Conservation (phyloP, 1,284 basidiomycete genomes). For the Pholiota adiposa region DNA sequence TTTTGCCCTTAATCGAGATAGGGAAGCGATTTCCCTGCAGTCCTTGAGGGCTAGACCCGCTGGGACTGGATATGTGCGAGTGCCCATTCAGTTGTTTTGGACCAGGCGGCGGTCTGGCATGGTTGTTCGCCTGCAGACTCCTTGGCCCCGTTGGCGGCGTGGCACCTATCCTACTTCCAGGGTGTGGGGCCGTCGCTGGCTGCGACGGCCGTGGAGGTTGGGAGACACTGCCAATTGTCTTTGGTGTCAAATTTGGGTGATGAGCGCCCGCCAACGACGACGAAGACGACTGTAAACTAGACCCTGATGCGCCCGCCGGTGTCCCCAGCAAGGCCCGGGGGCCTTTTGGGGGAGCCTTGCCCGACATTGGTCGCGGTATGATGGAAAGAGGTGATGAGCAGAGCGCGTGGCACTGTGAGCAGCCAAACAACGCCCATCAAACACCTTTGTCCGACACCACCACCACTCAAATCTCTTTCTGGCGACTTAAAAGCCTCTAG, state of each 20-base stretch:
- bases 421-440: slow-evolving; percentile 27
- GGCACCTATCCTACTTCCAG: slow-evolving; percentile 46
- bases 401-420: slow-evolving; percentile 33
- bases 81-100: slow-evolving; percentile 36
- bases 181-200: slow-evolving; percentile 20
- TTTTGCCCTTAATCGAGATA: slow-evolving; percentile 41
- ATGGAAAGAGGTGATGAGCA: slow-evolving; percentile 16
- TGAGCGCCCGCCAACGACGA: slow-evolving; percentile 30
- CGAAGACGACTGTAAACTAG: slow-evolving; percentile 34
- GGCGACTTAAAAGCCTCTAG: background rate
- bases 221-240: slow-evolving; percentile 18
- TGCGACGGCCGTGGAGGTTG: slow-evolving; percentile 30
- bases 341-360: slow-evolving; percentile 74
- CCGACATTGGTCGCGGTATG: slow-evolving; percentile 55
- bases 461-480: slow-evolving; percentile 7
- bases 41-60: slow-evolving; percentile 26
- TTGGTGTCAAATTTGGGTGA: slow-evolving; percentile 24
- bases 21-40: slow-evolving; percentile 35
- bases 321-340: slow-evolving; percentile 62
- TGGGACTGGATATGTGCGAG: slow-evolving; percentile 20
- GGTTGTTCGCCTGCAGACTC: slow-evolving; percentile 47
- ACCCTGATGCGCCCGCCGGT: slow-evolving; percentile 27
- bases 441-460: slow-evolving; percentile 26
- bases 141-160: slow-evolving; percentile 63
- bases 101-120: slow-evolving; percentile 24